phyloP scores from a whole-genome alignment of 2,329 filamentous ascomycete genomes.

The Aspergillus neotritici region DNA sequence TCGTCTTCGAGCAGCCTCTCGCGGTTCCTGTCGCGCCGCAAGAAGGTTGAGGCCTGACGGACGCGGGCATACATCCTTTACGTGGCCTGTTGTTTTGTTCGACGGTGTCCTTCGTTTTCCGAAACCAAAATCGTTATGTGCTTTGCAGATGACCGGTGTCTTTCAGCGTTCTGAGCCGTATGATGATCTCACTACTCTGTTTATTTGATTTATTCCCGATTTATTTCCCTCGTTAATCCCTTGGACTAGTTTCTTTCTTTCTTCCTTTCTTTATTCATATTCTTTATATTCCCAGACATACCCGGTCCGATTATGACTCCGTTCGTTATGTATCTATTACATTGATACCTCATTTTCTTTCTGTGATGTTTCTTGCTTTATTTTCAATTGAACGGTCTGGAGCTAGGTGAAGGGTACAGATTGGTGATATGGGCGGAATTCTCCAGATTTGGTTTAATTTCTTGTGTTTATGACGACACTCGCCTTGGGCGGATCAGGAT shows the following conservation, averaged over 20 bases:
- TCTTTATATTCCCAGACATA: not conserved
- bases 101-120: constrained; percentile 3
- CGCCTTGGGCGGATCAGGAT: not conserved
- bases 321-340: constrained; percentile 1
- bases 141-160: constrained; percentile 5
- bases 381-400: not conserved
- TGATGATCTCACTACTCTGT: constrained; percentile 12
- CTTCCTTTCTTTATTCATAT: constrained; percentile 7
- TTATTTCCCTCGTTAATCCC: not conserved
- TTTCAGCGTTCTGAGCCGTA: constrained; percentile 13
- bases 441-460: not conserved
- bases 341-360: not conserved
- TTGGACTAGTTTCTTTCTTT: constrained; percentile 10
- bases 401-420: too few relatives aligned
- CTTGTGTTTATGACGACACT: not conserved
- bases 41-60: constrained; percentile 23
- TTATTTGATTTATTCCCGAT: constrained; percentile 6
- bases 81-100: constrained; percentile 9
- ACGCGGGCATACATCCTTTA: not conserved
- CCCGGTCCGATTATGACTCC: not conserved
- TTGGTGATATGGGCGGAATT: too few relatives aligned
- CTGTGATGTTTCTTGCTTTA: not conserved
- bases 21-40: constrained; percentile 32
- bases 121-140: constrained; percentile 8
- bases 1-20: constrained; percentile 18